Base-by-base conservation (phyloP, 192 early-diverging fungal species). In the Podila horticola region DNA sequence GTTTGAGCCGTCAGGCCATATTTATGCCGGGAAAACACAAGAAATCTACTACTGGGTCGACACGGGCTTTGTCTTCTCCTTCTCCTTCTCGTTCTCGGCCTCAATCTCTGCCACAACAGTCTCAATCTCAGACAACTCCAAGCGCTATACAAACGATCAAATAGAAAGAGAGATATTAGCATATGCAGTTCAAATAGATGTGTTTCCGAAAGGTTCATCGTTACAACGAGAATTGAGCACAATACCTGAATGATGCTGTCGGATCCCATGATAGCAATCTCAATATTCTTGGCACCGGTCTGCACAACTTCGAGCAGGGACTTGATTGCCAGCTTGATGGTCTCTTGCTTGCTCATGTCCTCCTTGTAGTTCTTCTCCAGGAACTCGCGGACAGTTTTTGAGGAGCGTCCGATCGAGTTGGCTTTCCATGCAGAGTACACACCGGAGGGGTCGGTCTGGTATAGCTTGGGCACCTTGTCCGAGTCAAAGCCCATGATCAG, bases 361-460 rank as follows among this genome's bases (percentile, higher is more conserved):
- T 95, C 94, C 63, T 93, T 90, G 74, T 98, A 96, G 84, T 98
- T 96, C 92, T 98, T 97, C 74, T 99, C 98, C 74, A 99, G 88
- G 84, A 98, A 99, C 82, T 99, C 98, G 58, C 95, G 94, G 49
- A 99, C 97, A 3, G 96, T 98, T 87, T 99, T 96, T 83, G 96
- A 94, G 74, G 92, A 96, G 75, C 97, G 90, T 13, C 98, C 98
- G 83, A 99, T 97, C 30, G 98, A 88, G 82, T 96, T 98, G 52
- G 98, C 98, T 90, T 98, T 98, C 97, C 97, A 99, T 74, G 95
- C 95, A 72, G 96, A 95, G 79, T 97, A 98, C 76, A 98, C 98
- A 30, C 98, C 98, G n/a, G 96, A 96, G 15, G 98, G 98, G 60
- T 99, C 97, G 8, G 98, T 99, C 86, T 96, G 95, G 86, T 97